Percentiles rank a stretch among this genome's conserved stretches.
Conservation (phyloP, 345 rosid species). For the Eucalyptus pumila region DNA sequence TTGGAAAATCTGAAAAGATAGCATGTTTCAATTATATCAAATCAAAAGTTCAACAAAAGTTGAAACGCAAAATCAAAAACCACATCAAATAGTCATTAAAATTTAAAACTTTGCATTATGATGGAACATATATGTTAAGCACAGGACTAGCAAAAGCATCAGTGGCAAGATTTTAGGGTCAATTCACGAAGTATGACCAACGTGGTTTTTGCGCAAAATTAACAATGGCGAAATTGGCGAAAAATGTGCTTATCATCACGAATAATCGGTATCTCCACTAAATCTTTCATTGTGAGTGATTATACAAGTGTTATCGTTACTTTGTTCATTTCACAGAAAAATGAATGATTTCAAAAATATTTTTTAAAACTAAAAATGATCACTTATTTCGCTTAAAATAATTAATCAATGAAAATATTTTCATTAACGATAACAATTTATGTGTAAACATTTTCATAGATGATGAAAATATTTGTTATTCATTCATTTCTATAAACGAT, state of each 20-base stretch:
- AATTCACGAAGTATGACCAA: neutral
- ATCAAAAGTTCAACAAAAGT: neutral
- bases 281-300: neutral
- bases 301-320: neutral
- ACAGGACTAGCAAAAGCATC: neutral
- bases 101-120: neutral
- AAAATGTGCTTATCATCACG: neutral
- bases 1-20: neutral
- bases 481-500: neutral
- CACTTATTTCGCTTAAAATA: neutral
- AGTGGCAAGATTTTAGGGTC: neutral
- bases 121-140: neutral
- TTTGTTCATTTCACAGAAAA: neutral
- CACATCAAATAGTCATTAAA: neutral
- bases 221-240: neutral
- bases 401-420: neutral
- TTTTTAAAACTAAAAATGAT: neutral
- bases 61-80: neutral
- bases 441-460: neutral
- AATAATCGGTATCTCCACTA: neutral
- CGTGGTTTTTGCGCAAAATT: neutral
- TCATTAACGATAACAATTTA: neutral
- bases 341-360: neutral
- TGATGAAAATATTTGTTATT: neutral
- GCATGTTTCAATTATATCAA: neutral